Evolutionary conservation across 2,329 filamentous ascomycete species (phyloP).

Genomic region (Phaeosphaeriaceae sp.): DNA sequence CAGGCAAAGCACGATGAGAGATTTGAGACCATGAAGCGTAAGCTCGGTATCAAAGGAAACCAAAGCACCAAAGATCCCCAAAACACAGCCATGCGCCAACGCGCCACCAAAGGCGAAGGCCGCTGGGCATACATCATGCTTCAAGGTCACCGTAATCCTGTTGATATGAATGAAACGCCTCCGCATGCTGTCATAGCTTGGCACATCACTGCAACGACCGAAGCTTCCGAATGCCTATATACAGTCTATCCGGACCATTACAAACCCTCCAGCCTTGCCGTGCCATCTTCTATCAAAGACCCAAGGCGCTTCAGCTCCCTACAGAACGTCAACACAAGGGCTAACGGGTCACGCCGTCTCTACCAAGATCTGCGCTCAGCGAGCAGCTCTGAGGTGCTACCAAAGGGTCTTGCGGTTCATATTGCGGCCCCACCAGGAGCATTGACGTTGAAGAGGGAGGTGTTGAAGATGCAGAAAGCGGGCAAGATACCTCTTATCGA

Average conservation of each 20-base stretch:
- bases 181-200: conserved; percentile 22
- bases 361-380: conserved; percentile 9
- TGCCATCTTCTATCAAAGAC: neutral
- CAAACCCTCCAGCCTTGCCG: neutral
- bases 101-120: conserved; percentile 15
- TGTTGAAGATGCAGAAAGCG: conserved; percentile 24
- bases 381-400: conserved; percentile 8
- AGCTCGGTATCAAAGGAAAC: neutral
- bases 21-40: conserved; percentile 1
- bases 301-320: conserved; percentile 13
- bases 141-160: neutral
- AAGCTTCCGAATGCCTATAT: conserved; percentile 13
- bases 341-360: neutral
- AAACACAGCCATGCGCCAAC: conserved; percentile 2
- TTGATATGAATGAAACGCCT: neutral
- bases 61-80: neutral
- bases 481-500: conserved; percentile 30
- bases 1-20: neutral
- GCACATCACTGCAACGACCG: conserved; percentile 15
- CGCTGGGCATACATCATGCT: conserved; percentile 25
- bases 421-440: conserved; percentile 1
- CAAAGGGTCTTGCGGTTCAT: neutral
- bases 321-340: conserved; percentile 9
- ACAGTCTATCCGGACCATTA: conserved; percentile 11
- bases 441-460: conserved; percentile 17